These are phyloP conservation scores for Claviceps digitariae DNA, from an alignment of 2,329 filamentous ascomycete genomes.

Conservation along the genomic window DNA sequence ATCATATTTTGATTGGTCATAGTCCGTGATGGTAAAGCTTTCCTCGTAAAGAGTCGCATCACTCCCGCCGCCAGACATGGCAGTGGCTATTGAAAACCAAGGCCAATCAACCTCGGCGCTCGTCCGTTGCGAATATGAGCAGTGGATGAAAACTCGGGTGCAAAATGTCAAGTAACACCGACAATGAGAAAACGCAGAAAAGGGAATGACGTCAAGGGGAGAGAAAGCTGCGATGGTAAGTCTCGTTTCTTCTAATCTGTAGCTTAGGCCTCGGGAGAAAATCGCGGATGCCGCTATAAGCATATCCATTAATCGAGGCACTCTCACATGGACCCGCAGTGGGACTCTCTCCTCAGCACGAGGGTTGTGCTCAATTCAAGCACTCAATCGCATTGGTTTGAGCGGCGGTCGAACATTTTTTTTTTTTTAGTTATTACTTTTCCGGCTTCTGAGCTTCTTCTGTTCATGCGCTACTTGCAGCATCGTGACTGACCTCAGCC, in stretches of 20 bases:
- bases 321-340: background rate
- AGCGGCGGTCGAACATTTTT: background rate
- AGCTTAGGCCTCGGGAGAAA: background rate
- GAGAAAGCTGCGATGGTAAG: background rate
- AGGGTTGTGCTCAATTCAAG: no score
- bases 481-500: background rate
- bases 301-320: conserved; percentile 14
- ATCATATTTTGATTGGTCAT: conserved; percentile 86
- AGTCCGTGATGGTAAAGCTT: conserved; percentile 65
- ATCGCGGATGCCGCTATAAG: background rate
- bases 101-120: background rate
- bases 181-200: background rate
- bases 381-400: background rate
- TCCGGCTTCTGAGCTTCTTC: background rate
- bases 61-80: conserved; percentile 37
- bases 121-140: background rate
- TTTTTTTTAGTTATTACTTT: background rate
- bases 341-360: background rate
- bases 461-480: background rate
- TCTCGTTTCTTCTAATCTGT: background rate
- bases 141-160: background rate
- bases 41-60: conserved; percentile 93
- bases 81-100: background rate
- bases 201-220: background rate
- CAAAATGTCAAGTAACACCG: background rate